These are phyloP conservation scores for Astrocystis sublimbata DNA, from an alignment of 495 filamentous ascomycete species.

Conservation along the genomic window DNA sequence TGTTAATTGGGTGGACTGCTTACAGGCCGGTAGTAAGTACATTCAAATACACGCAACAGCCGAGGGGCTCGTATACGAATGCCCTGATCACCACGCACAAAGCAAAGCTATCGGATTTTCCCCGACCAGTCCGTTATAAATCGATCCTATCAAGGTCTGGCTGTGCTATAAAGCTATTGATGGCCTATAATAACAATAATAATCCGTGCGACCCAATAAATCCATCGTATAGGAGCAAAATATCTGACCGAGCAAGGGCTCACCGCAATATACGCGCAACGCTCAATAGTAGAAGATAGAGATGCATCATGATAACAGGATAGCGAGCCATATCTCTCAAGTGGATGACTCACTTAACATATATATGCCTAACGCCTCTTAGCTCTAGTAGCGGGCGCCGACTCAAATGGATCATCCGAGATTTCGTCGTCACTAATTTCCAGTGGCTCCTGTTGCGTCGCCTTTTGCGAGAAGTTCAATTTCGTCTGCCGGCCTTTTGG, in stretches of 20 bases:
- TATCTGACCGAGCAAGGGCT: not conserved
- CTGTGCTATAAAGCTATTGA: too few relatives aligned
- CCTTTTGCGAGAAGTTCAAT: conserved; percentile 67
- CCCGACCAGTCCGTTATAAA: too few relatives aligned
- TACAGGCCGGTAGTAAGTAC: too few relatives aligned
- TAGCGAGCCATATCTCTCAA: not conserved
- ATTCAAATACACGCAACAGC: too few relatives aligned
- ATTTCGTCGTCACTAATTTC: conserved; percentile 77
- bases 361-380: conserved; percentile 23
- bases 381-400: conserved; percentile 40
- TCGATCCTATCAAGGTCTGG: too few relatives aligned
- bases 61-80: too few relatives aligned
- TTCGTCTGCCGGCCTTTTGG: conserved; percentile 62
- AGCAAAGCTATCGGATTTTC: too few relatives aligned
- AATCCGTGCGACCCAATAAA: too few relatives aligned
- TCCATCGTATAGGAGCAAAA: too few relatives aligned
- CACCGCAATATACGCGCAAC: not conserved
- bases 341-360: not conserved
- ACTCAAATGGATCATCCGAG: conserved; percentile 80
- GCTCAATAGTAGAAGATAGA: not conserved
- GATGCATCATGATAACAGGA: not conserved
- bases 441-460: conserved; percentile 43
- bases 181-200: too few relatives aligned
- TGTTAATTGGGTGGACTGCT: too few relatives aligned
- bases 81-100: too few relatives aligned